phyloP scores from a whole-genome alignment of 1,284 basidiomycete genomes.

The Kalmanozyma brasiliensis region DNA sequence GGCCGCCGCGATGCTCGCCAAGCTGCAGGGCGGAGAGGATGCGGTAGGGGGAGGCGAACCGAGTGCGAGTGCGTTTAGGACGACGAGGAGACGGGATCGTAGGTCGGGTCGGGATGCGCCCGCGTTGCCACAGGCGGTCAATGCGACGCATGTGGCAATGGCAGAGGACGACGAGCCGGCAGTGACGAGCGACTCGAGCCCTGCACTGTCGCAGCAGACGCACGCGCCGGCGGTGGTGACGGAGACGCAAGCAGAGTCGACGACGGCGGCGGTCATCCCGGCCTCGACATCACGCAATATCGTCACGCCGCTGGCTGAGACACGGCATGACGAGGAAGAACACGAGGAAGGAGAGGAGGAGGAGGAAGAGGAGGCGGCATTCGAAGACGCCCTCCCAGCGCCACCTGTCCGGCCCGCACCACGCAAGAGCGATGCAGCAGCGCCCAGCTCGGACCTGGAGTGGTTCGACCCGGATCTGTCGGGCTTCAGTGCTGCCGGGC shows the following conservation, averaged over 20 bases:
- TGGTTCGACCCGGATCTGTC: slow-evolving; percentile 57
- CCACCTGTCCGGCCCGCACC: too few relatives aligned
- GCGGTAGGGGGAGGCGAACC: slow-evolving; percentile 1
- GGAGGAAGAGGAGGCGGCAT: slow-evolving; percentile 6
- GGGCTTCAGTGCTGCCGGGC: slow-evolving; percentile 37
- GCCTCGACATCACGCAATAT: neutral
- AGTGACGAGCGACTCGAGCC: slow-evolving; percentile 14
- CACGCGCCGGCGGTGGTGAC: slow-evolving; percentile 7
- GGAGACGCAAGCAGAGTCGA: slow-evolving; percentile 19
- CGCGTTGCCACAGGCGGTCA: neutral
- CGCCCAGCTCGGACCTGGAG: slow-evolving; percentile 28
- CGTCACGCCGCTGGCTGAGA: neutral
- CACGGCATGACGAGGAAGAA: slow-evolving; percentile 6
- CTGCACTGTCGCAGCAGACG: slow-evolving; percentile 17
- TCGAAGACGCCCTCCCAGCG: slow-evolving; percentile 12
- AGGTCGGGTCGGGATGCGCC: slow-evolving; percentile 34
- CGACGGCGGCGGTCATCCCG: slow-evolving; percentile 20
- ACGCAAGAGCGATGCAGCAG: slow-evolving; percentile 1
- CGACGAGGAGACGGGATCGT: slow-evolving; percentile 38
- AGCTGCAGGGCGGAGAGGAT: slow-evolving; percentile 55
- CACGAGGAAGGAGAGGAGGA: slow-evolving; percentile 10
- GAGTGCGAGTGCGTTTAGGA: slow-evolving; percentile 29
- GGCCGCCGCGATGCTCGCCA: slow-evolving; percentile 63
- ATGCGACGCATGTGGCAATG: neutral
- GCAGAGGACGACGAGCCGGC: slow-evolving; percentile 6